These are phyloP conservation scores for Sechiopsis laciniata DNA, from an alignment of 306 rosid species.

Conservation along the genomic window DNA sequence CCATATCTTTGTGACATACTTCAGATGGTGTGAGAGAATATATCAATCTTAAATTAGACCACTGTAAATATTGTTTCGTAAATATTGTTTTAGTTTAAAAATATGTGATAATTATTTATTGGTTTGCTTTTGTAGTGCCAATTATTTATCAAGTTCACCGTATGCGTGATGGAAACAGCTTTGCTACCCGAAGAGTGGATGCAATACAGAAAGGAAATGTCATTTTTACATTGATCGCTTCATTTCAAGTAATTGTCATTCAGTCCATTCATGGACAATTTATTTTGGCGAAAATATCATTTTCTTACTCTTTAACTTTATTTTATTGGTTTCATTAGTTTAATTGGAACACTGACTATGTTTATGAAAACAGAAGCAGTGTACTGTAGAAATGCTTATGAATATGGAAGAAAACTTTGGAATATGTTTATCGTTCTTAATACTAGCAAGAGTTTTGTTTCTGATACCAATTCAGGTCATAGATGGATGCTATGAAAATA, in stretches of 20 bases:
- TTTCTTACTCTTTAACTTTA: background rate
- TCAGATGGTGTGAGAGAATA: constrained; percentile 3
- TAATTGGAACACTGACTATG: background rate
- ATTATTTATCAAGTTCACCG: constrained; percentile 72
- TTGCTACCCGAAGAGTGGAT: constrained; percentile 88
- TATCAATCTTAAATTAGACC: background rate
- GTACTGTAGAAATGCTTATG: background rate
- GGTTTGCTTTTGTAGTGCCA: constrained; percentile 56
- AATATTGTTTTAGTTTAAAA: too few species aligned
- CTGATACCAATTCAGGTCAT: too few species aligned
- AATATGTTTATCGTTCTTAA: too few species aligned
- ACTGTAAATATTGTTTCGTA: background rate
- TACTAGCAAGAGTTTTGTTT: too few species aligned
- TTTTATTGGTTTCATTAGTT: background rate
- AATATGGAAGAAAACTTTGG: background rate
- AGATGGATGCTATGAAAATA: too few species aligned
- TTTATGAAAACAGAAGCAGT: background rate
- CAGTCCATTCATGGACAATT: background rate
- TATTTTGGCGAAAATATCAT: background rate
- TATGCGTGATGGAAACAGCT: constrained; percentile 86
- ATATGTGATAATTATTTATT: background rate
- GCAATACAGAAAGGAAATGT: constrained; percentile 80
- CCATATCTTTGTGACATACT: background rate
- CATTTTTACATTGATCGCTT: constrained; percentile 77
- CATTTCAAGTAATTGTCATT: constrained; percentile 62